A percentile compares a stretch with the other conserved stretches of the same genome.
These are phyloP conservation scores for Hygrocybe punicea DNA, from an alignment of 768 basidiomycete species.

Conservation along the genomic window DNA sequence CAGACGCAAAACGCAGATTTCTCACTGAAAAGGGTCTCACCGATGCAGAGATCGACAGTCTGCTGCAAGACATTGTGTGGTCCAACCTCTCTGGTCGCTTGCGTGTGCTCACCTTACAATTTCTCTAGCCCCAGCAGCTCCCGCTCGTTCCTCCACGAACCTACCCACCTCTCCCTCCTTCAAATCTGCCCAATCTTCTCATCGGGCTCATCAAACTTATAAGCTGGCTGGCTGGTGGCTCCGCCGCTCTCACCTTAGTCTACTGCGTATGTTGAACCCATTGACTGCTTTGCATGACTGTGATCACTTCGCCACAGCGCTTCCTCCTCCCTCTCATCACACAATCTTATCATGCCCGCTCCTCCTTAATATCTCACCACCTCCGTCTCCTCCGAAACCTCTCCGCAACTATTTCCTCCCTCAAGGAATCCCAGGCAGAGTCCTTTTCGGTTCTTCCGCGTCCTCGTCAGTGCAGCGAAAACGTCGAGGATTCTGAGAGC, in stretches of 20 bases:
- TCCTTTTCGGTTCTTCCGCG: slow-evolving; percentile 57
- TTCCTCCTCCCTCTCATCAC: slow-evolving; percentile 66
- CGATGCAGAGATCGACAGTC: slow-evolving; percentile 53
- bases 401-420: slow-evolving; percentile 49
- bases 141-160: slow-evolving; percentile 66
- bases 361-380: slow-evolving; percentile 60
- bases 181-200: slow-evolving; percentile 64
- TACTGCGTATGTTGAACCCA: slow-evolving; percentile 51
- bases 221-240: slow-evolving; percentile 65
- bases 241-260: slow-evolving; percentile 53
- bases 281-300: neutral
- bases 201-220: slow-evolving; percentile 58
- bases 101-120: neutral
- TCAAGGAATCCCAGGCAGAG: slow-evolving; percentile 55
- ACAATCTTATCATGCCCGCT: slow-evolving; percentile 56
- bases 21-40: slow-evolving; percentile 67
- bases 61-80: slow-evolving; percentile 57
- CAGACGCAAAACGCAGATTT: slow-evolving; percentile 56
- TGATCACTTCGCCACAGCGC: slow-evolving; percentile 41
- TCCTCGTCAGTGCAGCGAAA: slow-evolving; percentile 49
- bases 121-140: slow-evolving; percentile 30
- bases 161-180: slow-evolving; percentile 68
- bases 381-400: slow-evolving; percentile 52
- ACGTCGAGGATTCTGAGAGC: slow-evolving; percentile 31
- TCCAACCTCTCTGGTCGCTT: neutral